These are phyloP conservation scores for Hemileia vastatrix DNA, from an alignment of 1,284 basidiomycete species.

Conservation along the genomic window DNA sequence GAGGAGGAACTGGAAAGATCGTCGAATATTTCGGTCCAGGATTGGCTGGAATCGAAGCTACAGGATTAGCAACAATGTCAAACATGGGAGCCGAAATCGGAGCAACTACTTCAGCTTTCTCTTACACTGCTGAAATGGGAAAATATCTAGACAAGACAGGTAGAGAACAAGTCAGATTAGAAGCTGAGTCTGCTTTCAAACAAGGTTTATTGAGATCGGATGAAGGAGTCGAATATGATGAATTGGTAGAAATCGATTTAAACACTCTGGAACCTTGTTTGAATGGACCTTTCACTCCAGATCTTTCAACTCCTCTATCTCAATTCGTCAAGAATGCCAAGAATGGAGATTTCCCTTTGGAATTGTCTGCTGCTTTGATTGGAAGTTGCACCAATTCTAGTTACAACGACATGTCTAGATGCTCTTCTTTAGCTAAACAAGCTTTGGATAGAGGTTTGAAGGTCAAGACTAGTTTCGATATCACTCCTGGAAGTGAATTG, in stretches of 20 bases:
- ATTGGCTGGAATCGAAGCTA: conserved; percentile 37
- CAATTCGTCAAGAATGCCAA: conserved; percentile 72
- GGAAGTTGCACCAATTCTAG: conserved; percentile 98
- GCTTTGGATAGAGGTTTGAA: conserved; percentile 72
- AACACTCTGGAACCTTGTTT: conserved; percentile 86
- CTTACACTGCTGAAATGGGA: conserved; percentile 77
- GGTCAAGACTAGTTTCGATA: conserved; percentile 83
- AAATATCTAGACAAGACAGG: conserved; percentile 83
- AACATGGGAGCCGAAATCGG: conserved; percentile 99
- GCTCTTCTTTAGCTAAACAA: conserved; percentile 81
- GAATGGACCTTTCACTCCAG: conserved; percentile 98
- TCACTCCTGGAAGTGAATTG: conserved; percentile 94
- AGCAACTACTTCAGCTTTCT: conserved; percentile 95
- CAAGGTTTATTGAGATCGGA: conserved; percentile 72
- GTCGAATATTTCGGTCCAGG: conserved; percentile 42
- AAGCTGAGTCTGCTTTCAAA: conserved; percentile 70
- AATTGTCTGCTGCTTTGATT: conserved; percentile 81
- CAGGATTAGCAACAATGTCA: conserved; percentile 43
- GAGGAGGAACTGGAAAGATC: conserved; percentile 43
- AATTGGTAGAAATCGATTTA: conserved; percentile 87
- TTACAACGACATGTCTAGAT: conserved; percentile 88
- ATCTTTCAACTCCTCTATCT: conserved; percentile 89
- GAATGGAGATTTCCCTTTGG: conserved; percentile 81
- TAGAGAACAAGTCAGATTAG: conserved; percentile 69
- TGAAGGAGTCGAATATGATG: conserved; percentile 82